A percentile compares a stretch with the other conserved stretches of the same genome.
phyloP scores from a whole-genome alignment of 768 basidiomycete genomes.

The Pulveroboletus sp. region DNA sequence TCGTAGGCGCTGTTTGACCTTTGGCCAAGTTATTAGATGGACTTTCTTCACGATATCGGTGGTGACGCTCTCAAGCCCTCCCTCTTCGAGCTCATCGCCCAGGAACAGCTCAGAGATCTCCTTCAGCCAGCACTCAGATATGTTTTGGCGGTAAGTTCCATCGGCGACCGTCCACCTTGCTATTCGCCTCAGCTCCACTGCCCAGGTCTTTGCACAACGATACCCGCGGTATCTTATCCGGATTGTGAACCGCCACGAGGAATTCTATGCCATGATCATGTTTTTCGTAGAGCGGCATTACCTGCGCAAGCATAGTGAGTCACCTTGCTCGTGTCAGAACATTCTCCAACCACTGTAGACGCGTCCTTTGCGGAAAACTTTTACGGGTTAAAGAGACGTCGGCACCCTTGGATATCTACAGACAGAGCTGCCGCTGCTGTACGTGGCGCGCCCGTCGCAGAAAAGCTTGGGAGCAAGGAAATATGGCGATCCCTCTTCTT shows the following conservation, averaged over 20 bases:
- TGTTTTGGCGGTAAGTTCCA: constrained; percentile 72
- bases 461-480: constrained; percentile 64
- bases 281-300: constrained; percentile 89
- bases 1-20: too few species aligned
- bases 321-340: background rate
- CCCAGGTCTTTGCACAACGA: constrained; percentile 88
- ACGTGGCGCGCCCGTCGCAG: constrained; percentile 60
- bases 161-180: background rate
- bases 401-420: constrained; percentile 67
- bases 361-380: constrained; percentile 96
- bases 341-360: constrained; percentile 45
- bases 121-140: constrained; percentile 95
- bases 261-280: constrained; percentile 90
- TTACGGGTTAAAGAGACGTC: constrained; percentile 84
- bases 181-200: background rate
- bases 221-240: constrained; percentile 91
- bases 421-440: constrained; percentile 67
- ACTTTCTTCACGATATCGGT: constrained; percentile 79
- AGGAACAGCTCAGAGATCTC: constrained; percentile 89
- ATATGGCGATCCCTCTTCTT: constrained; percentile 76
- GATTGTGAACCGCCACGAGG: constrained; percentile 93
- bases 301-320: constrained; percentile 79
- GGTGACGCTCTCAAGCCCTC: constrained; percentile 75
- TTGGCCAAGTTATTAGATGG: too few species aligned
- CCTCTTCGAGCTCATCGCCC: constrained; percentile 88